phyloP scores from a whole-genome alignment of 106 monocot species.

The Alisma plantagoaquatica region DNA sequence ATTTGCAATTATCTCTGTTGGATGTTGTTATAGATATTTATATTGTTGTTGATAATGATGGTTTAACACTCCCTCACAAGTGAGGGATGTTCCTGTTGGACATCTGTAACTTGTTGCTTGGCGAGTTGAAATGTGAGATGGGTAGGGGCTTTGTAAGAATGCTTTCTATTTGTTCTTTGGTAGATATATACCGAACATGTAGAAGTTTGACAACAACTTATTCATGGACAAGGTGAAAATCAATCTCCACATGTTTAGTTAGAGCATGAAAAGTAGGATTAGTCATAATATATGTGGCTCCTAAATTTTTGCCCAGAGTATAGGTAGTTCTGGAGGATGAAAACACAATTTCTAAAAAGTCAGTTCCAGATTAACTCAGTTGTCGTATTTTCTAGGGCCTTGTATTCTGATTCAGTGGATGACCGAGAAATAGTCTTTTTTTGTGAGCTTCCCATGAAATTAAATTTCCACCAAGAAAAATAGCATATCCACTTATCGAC shows the following conservation, averaged over 20 bases:
- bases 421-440: conserved; percentile 1
- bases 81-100: not conserved
- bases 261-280: conserved; percentile 4
- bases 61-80: conserved; percentile 1
- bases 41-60: too few relatives aligned
- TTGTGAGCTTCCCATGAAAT: conserved; percentile 3
- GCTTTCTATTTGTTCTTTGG: not conserved
- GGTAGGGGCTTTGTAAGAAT: not conserved
- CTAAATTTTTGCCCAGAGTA: not conserved
- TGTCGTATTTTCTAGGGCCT: not conserved
- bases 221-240: conserved; percentile 4
- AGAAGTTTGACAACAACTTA: not conserved
- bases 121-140: not conserved
- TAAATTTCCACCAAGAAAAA: not conserved
- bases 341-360: not conserved
- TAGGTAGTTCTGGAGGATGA: not conserved
- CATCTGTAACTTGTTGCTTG: too few relatives aligned
- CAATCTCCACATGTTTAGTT: conserved; percentile 3
- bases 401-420: not conserved
- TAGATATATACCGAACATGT: not conserved
- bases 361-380: not conserved
- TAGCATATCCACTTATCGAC: not conserved
- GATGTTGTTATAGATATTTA: too few relatives aligned
- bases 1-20: too few relatives aligned
- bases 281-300: not conserved